Percentiles rank a stretch among this genome's conserved stretches.
Evolutionary conservation across 176 grass and related monocot genomes (phyloP).

Genomic region (Rhipidocladum racemiflorum): DNA sequence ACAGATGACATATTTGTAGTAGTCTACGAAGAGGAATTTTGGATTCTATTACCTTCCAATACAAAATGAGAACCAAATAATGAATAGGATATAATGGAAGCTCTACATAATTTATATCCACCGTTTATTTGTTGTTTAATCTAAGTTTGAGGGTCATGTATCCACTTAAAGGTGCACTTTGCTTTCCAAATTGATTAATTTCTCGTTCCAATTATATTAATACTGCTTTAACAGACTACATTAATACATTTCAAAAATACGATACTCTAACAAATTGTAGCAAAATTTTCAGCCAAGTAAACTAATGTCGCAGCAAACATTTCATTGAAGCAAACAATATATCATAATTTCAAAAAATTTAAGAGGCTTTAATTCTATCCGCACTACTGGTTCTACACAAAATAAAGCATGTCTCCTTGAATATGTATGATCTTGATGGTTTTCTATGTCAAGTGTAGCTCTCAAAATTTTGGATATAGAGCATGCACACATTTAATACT

Average conservation of each 20-base stretch:
- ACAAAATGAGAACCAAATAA: constrained; percentile 5
- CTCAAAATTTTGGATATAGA: neutral
- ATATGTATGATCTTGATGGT: constrained; percentile 20
- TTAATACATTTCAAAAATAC: constrained; percentile 3
- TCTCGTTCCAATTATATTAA: neutral
- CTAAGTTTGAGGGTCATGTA: neutral
- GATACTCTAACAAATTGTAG: neutral
- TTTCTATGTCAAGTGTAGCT: neutral
- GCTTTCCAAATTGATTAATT: neutral
- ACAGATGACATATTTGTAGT: constrained; percentile 2
- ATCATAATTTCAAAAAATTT: neutral
- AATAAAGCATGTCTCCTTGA: neutral
- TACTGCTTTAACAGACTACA: neutral
- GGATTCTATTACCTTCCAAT: constrained; percentile 5
- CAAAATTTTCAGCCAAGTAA: neutral
- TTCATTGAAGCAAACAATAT: neutral
- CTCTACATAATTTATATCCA: constrained; percentile 9
- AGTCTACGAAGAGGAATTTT: neutral
- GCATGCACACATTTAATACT: constrained; percentile 8
- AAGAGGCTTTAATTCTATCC: neutral
- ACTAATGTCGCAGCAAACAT: neutral
- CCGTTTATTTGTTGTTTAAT: neutral
- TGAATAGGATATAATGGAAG: neutral
- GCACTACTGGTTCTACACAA: neutral
- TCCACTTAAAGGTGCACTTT: constrained; percentile 3